Evolutionary conservation across 306 rosid species (phyloP).

Genomic region (Arachis hypogaea): DNA sequence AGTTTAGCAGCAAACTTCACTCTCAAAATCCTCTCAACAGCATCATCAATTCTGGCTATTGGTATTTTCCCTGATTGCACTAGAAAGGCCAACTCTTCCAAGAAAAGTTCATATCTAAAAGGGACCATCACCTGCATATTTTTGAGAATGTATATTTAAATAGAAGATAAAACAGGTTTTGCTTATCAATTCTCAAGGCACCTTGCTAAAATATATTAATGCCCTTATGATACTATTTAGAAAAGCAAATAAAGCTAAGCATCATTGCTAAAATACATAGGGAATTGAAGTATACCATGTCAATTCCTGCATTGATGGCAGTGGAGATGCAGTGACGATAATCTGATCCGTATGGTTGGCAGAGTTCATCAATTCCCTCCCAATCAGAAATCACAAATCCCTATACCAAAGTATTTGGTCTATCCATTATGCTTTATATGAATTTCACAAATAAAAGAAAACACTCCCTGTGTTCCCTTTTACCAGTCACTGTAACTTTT

Average conservation of each 20-base stretch:
- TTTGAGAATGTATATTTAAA: conserved; percentile 15
- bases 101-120: conserved; percentile 50
- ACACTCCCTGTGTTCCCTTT: background rate
- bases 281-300: conserved; percentile 60
- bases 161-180: background rate
- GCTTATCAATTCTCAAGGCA: no score
- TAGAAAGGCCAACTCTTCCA: conserved; percentile 54
- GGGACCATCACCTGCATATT: conserved; percentile 79
- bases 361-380: conserved; percentile 69
- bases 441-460: conserved; percentile 23
- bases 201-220: no score
- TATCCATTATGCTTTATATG: conserved; percentile 7
- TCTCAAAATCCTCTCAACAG: conserved; percentile 75
- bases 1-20: conserved; percentile 76
- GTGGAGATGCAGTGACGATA: conserved; percentile 64
- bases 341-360: conserved; percentile 57
- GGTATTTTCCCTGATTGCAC: conserved; percentile 68
- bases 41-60: conserved; percentile 69
- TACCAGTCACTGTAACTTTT: no score
- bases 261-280: background rate
- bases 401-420: conserved; percentile 44
- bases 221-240: no score
- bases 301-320: conserved; percentile 74
- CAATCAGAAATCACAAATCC: conserved; percentile 88
- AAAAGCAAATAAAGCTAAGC: background rate